Evolutionary conservation across 2,329 filamentous ascomycete species (phyloP).

Genomic region (Waltergamsia citrina): DNA sequence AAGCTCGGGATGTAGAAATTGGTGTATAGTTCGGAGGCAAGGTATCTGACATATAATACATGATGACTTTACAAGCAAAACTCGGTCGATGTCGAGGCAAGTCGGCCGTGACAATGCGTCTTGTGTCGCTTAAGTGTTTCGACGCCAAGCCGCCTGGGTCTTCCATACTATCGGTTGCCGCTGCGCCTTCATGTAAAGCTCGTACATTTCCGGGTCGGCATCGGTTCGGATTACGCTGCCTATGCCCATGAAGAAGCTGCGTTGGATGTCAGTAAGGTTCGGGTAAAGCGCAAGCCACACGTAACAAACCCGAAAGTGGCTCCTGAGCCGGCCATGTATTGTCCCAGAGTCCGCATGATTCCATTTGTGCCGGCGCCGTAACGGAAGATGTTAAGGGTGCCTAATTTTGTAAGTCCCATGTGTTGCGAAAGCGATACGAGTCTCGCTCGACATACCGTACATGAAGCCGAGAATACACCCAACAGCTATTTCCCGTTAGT

Average conservation of each 20-base stretch:
- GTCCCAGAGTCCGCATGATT: conserved; percentile 86
- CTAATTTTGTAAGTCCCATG: conserved; percentile 31
- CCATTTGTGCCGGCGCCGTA: conserved; percentile 91
- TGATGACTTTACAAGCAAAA: neutral
- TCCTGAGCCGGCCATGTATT: conserved; percentile 93
- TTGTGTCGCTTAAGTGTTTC: conserved; percentile 7
- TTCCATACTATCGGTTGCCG: conserved; percentile 59
- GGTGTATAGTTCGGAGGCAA: too few relatives aligned
- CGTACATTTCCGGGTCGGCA: conserved; percentile 63
- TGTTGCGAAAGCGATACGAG: neutral
- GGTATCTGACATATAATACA: conserved; percentile 1
- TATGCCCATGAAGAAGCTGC: conserved; percentile 94
- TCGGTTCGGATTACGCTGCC: conserved; percentile 94
- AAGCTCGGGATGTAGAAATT: too few relatives aligned
- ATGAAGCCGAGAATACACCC: conserved; percentile 97
- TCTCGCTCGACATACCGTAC: conserved; percentile 55
- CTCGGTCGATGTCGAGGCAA: neutral
- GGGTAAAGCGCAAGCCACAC: neutral
- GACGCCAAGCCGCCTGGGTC: conserved; percentile 27
- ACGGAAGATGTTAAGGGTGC: conserved; percentile 88
- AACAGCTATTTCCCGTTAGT: conserved; percentile 53
- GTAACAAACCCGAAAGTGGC: conserved; percentile 79
- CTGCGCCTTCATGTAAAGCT: conserved; percentile 68
- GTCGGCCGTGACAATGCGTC: neutral
- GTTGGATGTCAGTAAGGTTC: neutral